These are phyloP conservation scores for Panus rudis DNA, from an alignment of 768 basidiomycete genomes.

Conservation along the genomic window DNA sequence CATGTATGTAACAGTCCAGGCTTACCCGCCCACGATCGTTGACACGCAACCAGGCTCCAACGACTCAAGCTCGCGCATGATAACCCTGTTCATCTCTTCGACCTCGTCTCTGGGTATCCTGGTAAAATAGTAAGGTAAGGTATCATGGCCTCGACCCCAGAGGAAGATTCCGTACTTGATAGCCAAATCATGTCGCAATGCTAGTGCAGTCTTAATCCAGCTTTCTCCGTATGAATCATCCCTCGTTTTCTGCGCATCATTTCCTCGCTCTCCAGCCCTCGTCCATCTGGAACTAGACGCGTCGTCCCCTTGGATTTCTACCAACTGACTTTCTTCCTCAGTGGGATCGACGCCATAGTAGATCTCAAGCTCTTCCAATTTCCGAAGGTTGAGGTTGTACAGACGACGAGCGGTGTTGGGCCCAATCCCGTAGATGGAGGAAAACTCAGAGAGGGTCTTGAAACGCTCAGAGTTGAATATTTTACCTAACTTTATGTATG, in stretches of 20 bases:
- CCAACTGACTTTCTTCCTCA: conserved; percentile 18
- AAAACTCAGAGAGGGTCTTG: conserved; percentile 48
- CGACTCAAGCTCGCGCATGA: conserved; percentile 58
- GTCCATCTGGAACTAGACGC: not conserved
- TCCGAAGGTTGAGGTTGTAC: conserved; percentile 60
- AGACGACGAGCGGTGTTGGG: conserved; percentile 59
- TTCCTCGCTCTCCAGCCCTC: conserved; percentile 14
- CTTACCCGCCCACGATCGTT: conserved; percentile 79
- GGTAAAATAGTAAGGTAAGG: not conserved
- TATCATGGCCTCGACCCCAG: not conserved
- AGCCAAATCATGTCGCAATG: conserved; percentile 50
- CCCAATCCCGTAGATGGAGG: conserved; percentile 68
- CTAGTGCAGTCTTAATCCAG: conserved; percentile 52
- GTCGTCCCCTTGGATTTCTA: conserved; percentile 6
- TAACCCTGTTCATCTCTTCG: conserved; percentile 61
- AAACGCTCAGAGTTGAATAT: conserved; percentile 46
- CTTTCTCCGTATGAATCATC: conserved; percentile 28
- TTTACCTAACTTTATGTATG: conserved; percentile 1
- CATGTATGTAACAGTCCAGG: not conserved
- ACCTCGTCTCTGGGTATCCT: conserved; percentile 75
- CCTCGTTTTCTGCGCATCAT: not conserved
- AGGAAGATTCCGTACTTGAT: conserved; percentile 29
- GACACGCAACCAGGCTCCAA: conserved; percentile 63
- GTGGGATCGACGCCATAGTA: conserved; percentile 46
- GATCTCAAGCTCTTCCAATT: conserved; percentile 58